A percentile compares a stretch with the other conserved stretches of the same genome.
Evolutionary conservation across 73 alveolate species (phyloP).

Genomic region (Uronychia setigera): DNA sequence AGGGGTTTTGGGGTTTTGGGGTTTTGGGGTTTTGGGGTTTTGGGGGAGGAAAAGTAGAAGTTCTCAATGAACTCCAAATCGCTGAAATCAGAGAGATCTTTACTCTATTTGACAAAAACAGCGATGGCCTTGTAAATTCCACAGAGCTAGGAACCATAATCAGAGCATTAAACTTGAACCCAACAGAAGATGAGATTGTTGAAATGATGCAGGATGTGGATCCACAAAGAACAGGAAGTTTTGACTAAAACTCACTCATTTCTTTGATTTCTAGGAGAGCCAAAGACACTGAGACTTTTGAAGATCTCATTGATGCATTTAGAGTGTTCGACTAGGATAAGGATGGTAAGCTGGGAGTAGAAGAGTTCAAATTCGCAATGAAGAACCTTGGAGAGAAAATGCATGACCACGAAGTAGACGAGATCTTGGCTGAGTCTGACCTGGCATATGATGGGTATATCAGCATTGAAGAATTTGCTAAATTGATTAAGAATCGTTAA

Average conservation of each 20-base stretch:
- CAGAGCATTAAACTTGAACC: constrained; percentile 71
- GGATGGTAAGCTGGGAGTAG: constrained; percentile 66
- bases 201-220: constrained; percentile 86
- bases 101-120: constrained; percentile 54
- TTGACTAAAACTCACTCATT: constrained; percentile 75
- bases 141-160: constrained; percentile 58
- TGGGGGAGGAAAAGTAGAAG: too few relatives aligned
- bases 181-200: constrained; percentile 87
- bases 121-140: constrained; percentile 21
- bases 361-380: constrained; percentile 69
- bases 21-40: too few relatives aligned
- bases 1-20: too few relatives aligned
- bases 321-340: constrained; percentile 74
- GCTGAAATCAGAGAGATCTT: constrained; percentile 57
- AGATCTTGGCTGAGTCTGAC: constrained; percentile 45
- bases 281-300: constrained; percentile 70
- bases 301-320: constrained; percentile 78
- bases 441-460: constrained; percentile 6
- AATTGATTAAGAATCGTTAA: too few relatives aligned
- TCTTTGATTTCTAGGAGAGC: constrained; percentile 74
- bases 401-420: constrained; percentile 77
- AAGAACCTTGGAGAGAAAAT: constrained; percentile 75
- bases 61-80: too few relatives aligned
- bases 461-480: background rate
- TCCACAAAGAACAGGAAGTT: constrained; percentile 83